phyloP scores from a whole-genome alignment of 306 rosid genomes.

The Argentina anserina region DNA sequence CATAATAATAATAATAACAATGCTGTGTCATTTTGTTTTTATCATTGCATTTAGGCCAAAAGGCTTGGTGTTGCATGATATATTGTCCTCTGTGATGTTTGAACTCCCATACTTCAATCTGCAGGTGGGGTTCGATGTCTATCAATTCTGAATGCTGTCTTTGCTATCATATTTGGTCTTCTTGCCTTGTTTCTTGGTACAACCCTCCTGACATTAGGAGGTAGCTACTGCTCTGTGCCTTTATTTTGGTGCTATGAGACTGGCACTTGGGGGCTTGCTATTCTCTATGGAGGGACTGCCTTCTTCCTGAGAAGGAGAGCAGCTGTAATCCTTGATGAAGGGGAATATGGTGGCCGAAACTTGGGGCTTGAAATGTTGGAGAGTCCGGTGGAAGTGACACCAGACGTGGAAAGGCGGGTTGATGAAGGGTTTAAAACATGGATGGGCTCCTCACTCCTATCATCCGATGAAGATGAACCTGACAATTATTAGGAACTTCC shows the following conservation, averaged over 20 bases:
- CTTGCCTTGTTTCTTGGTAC: slow-evolving; percentile 95
- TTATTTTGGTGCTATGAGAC: slow-evolving; percentile 93
- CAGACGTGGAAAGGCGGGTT: slow-evolving; percentile 80
- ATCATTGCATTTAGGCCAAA: neutral
- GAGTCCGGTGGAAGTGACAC: slow-evolving; percentile 67
- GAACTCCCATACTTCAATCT: slow-evolving; percentile 24
- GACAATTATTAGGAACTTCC: slow-evolving; percentile 55
- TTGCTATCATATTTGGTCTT: slow-evolving; percentile 76
- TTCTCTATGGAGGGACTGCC: slow-evolving; percentile 82
- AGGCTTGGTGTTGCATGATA: neutral
- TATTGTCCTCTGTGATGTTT: slow-evolving; percentile 9
- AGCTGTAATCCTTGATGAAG: slow-evolving; percentile 66
- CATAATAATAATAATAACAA: too few relatives aligned
- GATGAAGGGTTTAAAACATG: slow-evolving; percentile 89
- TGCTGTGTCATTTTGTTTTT: neutral
- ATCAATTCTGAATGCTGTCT: slow-evolving; percentile 68
- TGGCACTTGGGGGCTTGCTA: slow-evolving; percentile 73
- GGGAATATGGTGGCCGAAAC: slow-evolving; percentile 56
- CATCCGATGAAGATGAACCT: slow-evolving; percentile 88
- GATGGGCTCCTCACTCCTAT: slow-evolving; percentile 95
- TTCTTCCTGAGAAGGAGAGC: slow-evolving; percentile 75
- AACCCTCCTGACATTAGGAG: slow-evolving; percentile 75
- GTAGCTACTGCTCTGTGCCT: slow-evolving; percentile 78
- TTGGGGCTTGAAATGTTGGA: slow-evolving; percentile 92
- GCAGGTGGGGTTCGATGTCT: slow-evolving; percentile 95